A percentile compares a stretch with the other conserved stretches of the same genome.
These are phyloP conservation scores for Chaetomidium leptoderma DNA, from an alignment of 495 filamentous ascomycete species.

Conservation along the genomic window DNA sequence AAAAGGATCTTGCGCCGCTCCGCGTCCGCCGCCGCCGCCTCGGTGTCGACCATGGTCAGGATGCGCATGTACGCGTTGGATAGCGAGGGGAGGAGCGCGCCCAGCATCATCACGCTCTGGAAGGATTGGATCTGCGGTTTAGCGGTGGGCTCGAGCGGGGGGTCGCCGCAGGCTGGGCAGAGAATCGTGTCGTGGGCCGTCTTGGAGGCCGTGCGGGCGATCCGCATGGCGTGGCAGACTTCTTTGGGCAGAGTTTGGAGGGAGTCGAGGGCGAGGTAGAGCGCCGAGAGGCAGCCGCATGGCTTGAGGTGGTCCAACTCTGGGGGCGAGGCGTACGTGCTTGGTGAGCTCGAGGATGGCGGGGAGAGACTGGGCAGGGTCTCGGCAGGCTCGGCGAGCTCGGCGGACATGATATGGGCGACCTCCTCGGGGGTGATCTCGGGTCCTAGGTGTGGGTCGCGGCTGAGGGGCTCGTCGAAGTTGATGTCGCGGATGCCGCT, in stretches of 20 bases:
- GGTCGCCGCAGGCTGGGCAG: slow-evolving; percentile 54
- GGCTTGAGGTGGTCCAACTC: background rate
- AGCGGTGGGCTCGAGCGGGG: slow-evolving; percentile 26
- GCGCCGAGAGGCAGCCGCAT: slow-evolving; percentile 38
- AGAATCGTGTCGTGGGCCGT: slow-evolving; percentile 55
- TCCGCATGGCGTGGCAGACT: slow-evolving; percentile 44
- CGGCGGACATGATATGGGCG: slow-evolving; percentile 6
- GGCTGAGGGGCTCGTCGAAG: slow-evolving; percentile 8
- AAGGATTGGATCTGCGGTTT: slow-evolving; percentile 39
- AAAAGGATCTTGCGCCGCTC: slow-evolving; percentile 42
- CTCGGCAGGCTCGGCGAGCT: no score
- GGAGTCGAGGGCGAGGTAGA: slow-evolving; percentile 45
- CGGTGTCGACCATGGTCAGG: slow-evolving; percentile 44
- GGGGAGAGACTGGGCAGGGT: slow-evolving; percentile 22
- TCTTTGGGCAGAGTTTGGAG: slow-evolving; percentile 44
- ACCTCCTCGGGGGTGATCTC: slow-evolving; percentile 21
- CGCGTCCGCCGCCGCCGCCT: slow-evolving; percentile 34
- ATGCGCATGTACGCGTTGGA: slow-evolving; percentile 54
- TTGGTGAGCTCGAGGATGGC: slow-evolving; percentile 12
- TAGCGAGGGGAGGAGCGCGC: slow-evolving; percentile 58
- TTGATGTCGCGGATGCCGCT: slow-evolving; percentile 16
- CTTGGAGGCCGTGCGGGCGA: slow-evolving; percentile 54
- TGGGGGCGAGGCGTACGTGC: slow-evolving; percentile 1
- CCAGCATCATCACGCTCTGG: slow-evolving; percentile 66
- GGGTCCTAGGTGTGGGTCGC: background rate